Conservation (phyloP, 1,139 yeast species). For the Pichia kudriavzevii region DNA sequence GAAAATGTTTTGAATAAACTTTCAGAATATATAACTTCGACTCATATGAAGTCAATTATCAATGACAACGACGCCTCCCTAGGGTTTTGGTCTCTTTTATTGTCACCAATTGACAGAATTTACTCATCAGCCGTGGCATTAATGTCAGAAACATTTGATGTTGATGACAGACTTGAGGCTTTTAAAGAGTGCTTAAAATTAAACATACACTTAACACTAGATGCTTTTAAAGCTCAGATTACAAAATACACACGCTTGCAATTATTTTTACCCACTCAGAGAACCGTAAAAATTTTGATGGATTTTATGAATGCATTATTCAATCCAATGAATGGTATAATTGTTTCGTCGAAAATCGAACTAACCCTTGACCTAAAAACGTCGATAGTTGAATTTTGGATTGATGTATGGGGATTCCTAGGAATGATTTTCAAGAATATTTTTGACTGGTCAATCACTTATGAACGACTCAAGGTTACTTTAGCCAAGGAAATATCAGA, state of each 20-base stretch:
- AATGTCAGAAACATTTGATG: constrained; percentile 72
- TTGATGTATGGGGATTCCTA: constrained; percentile 60
- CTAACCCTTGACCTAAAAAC: constrained; percentile 15
- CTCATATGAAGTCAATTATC: constrained; percentile 36
- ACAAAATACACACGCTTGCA: constrained; percentile 13
- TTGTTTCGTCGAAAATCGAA: constrained; percentile 30
- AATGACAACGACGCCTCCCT: constrained; percentile 31
- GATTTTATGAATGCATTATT: constrained; percentile 60
- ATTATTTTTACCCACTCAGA: constrained; percentile 41
- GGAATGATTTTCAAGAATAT: constrained; percentile 63
- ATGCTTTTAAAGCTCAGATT: constrained; percentile 15
- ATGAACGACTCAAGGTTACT: constrained; percentile 22
- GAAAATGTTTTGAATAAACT: constrained; percentile 20
- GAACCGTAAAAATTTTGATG: constrained; percentile 65
- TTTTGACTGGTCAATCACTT: constrained; percentile 46
- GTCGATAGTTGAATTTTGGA: constrained; percentile 48
- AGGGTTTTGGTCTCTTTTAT: constrained; percentile 66
- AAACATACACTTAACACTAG: constrained; percentile 30
- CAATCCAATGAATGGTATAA: constrained; percentile 55
- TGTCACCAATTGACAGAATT: constrained; percentile 44
- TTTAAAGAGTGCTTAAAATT: constrained; percentile 40
- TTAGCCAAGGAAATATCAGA: constrained; percentile 17
- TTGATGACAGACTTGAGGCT: constrained; percentile 64
- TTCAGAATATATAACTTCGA: constrained; percentile 33
- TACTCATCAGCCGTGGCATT: constrained; percentile 68